Evolutionary conservation across 139 green algal genomes (phyloP).

Genomic region (Auxenochlorella pyrenoidosa): DNA sequence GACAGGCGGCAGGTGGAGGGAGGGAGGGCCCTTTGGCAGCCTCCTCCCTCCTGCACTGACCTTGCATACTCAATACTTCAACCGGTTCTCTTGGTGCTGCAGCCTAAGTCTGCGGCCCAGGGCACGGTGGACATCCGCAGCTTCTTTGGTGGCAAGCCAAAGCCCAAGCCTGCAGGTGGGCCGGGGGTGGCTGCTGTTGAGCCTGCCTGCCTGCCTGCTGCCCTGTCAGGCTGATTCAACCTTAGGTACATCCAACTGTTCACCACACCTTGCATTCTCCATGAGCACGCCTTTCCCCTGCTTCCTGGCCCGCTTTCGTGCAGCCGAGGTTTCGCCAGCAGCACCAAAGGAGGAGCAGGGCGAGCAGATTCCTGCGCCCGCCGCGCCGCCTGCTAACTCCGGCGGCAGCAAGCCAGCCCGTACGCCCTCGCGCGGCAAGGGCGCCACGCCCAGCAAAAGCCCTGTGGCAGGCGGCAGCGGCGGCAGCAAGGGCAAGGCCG

Average conservation of each 20-base stretch:
- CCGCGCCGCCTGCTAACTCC: background rate
- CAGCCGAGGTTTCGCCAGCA: background rate
- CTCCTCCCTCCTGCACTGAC: background rate
- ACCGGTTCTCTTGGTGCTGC: background rate
- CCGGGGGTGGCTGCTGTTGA: background rate
- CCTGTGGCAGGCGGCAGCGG: background rate
- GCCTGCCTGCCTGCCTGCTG: background rate
- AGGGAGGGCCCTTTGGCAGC: background rate
- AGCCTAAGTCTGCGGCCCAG: background rate
- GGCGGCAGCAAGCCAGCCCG: constrained; percentile 1
- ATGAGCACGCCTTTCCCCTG: background rate
- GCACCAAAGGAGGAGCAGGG: background rate
- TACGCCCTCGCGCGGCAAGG: constrained; percentile 12
- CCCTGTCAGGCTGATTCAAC: background rate
- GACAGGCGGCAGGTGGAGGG: background rate
- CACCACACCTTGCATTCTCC: background rate
- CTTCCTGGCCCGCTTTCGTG: background rate
- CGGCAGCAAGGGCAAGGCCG: background rate
- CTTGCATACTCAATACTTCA: no score
- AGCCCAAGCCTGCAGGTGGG: background rate
- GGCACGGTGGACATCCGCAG: constrained; percentile 20
- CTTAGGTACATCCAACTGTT: no score
- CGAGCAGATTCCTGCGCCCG: background rate
- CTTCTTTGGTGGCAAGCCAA: constrained; percentile 22
- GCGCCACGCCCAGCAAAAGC: constrained; percentile 5